phyloP scores from a whole-genome alignment of 2,329 filamentous ascomycete species.

The Epichloe amarillans region DNA sequence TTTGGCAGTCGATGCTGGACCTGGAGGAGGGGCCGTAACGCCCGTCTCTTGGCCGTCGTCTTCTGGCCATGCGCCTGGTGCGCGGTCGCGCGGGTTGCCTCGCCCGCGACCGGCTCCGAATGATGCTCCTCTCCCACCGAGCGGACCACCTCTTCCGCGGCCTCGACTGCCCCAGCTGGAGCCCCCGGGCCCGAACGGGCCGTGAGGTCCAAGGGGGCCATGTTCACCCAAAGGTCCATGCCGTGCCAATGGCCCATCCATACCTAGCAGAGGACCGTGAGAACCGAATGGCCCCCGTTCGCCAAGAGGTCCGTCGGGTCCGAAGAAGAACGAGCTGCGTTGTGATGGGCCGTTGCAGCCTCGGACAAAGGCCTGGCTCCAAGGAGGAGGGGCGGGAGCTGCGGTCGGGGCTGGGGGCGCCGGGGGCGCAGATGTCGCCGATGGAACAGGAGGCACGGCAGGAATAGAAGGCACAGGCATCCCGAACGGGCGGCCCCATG shows the following conservation, averaged over 20 bases:
- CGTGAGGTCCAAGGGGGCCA: not conserved
- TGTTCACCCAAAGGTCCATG: too few relatives aligned
- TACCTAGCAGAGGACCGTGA: too few relatives aligned
- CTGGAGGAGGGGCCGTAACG: conserved; percentile 8
- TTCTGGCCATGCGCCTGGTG: conserved; percentile 23
- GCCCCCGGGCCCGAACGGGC: not conserved
- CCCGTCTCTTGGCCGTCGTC: conserved; percentile 10
- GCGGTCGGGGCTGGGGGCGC: not conserved
- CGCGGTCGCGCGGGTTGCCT: not conserved
- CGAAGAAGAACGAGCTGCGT: not conserved
- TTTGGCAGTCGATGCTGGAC: conserved; percentile 19
- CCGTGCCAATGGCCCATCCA: too few relatives aligned
- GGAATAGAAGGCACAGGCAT: conserved; percentile 4
- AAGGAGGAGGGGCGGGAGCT: not conserved
- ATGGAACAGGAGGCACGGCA: not conserved
- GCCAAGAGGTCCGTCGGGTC: not conserved
- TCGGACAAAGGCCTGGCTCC: not conserved
- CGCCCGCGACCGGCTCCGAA: not conserved
- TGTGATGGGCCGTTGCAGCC: not conserved
- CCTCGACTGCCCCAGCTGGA: not conserved
- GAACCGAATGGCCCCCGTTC: not conserved
- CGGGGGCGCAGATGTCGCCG: not conserved
- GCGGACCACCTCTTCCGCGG: not conserved
- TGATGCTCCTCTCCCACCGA: conserved; percentile 3
- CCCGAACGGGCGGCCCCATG: conserved; percentile 1